Base-by-base conservation (phyloP, 2,329 filamentous ascomycete genomes). In the Xylariaceae sp. region DNA sequence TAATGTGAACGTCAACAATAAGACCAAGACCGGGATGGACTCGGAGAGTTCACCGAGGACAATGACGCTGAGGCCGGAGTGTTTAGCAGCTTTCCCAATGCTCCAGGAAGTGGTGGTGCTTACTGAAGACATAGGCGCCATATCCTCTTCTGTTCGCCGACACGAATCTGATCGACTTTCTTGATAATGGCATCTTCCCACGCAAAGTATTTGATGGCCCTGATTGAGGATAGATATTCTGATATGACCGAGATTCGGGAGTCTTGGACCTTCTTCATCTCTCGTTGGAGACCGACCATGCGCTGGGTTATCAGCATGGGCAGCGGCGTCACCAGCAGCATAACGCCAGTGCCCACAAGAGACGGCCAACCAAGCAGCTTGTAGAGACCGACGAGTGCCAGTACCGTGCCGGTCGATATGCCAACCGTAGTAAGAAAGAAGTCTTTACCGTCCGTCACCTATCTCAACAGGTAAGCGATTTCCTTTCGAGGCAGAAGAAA, bases 151-250 rank as follows among this genome's bases (percentile, higher is more conserved):
- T 76, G 72, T 46, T 77, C 74, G 2, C 60, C 55, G 11, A 56
- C 49, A 2, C 74, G 67, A 9, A 70, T 62, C 4, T 62, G 55
- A 19, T 70, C 61, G 36, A 77, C 67, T 32, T 63, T 66, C n/a
- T 65, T 57, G 9, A 65, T 62, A 40, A 73, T 65, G 19, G 68
- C 62, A 13, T 64, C 60, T 46, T 77, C 73, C 74, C 73, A 77
- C 2, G 69, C 69, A 49, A 77, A 76, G 43, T 75, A 77, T 46
- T 77, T 77, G 53, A 77, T 67, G 12, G 69, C 70, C 9, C 68
- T 64, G 36, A 77, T 75, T 6, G 72, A 74, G 17, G 64, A 57
- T 17, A 77, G 59, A 43, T 75, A 77, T 45, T 77, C 73, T 1
- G 71, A 69, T 13, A 77, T 66, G 14, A 72, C 62, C 1, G 72